Percentiles rank a stretch among this genome's conserved stretches.
Conservation (phyloP, 352 stramenopile species). For the Phytophthora pistaciae region DNA sequence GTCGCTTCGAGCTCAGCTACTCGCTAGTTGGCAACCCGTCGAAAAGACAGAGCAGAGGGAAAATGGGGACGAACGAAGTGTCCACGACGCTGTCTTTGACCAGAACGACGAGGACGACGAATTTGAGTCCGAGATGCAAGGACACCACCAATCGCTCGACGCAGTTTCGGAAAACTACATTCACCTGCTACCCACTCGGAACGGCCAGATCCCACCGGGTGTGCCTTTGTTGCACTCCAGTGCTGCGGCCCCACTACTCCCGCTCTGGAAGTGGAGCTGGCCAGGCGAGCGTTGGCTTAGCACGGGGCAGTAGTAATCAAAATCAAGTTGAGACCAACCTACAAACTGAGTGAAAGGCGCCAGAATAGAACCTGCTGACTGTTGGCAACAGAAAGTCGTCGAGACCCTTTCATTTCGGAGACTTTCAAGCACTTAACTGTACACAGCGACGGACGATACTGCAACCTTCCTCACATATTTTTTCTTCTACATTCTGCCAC, state of each 20-base stretch:
- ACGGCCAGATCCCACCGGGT: conserved; percentile 35
- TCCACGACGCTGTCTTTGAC: neutral
- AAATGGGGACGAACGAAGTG: neutral
- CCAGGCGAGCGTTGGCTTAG: conserved; percentile 25
- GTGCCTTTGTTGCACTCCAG: conserved; percentile 27
- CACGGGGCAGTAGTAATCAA: conserved; percentile 17
- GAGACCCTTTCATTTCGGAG: neutral
- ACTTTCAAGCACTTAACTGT: too few species aligned
- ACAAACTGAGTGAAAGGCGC: neutral
- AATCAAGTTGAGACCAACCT: neutral
- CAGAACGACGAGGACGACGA: conserved; percentile 21
- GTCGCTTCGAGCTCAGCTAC: conserved; percentile 26
- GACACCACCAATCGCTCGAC: neutral
- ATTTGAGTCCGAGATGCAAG: conserved; percentile 6
- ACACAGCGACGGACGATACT: too few species aligned
- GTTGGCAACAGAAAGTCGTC: neutral
- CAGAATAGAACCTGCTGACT: neutral
- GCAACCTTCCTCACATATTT: too few species aligned
- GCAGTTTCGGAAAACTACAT: conserved; percentile 20
- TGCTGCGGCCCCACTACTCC: conserved; percentile 24
- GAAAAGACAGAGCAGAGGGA: neutral
- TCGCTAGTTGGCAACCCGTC: conserved; percentile 10
- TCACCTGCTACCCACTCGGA: conserved; percentile 32
- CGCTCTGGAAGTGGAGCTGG: conserved; percentile 46
- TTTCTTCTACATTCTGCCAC: neutral